Conservation (phyloP, 2,329 filamentous ascomycete species). For the Tolypocladium album region DNA sequence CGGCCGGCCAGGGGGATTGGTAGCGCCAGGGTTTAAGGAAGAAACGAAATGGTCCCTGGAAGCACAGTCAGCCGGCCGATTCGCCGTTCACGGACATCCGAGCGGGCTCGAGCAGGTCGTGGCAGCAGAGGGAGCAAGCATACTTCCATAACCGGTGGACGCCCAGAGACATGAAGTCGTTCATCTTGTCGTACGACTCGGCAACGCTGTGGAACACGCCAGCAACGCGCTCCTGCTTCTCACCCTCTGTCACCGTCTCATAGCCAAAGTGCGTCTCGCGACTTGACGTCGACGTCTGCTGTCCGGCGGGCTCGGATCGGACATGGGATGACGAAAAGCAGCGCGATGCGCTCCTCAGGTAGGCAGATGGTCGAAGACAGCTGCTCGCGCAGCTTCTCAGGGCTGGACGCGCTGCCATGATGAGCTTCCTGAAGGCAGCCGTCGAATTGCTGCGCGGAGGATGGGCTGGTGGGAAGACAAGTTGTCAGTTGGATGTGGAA, state of each 20-base stretch:
- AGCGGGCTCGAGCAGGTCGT: neutral
- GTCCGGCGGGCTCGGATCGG: slow-evolving; percentile 10
- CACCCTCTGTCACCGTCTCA: slow-evolving; percentile 67
- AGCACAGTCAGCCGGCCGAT: neutral
- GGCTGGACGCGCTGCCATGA: slow-evolving; percentile 19
- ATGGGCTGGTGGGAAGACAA: neutral
- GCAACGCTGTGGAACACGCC: slow-evolving; percentile 93
- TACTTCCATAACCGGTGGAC: slow-evolving; percentile 92
- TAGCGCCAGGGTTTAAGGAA: slow-evolving; percentile 71
- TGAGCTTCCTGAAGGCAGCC: neutral
- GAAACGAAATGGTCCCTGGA: slow-evolving; percentile 79
- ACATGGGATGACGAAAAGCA: slow-evolving; percentile 17
- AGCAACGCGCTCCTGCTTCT: slow-evolving; percentile 65
- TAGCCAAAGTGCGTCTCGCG: slow-evolving; percentile 85
- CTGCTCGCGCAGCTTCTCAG: slow-evolving; percentile 16
- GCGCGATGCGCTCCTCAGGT: slow-evolving; percentile 8
- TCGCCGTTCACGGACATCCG: neutral
- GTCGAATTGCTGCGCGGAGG: neutral
- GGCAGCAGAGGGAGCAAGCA: slow-evolving; percentile 8
- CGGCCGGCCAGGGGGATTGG: slow-evolving; percentile 29
- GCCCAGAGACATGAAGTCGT: slow-evolving; percentile 96
- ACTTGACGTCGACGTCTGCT: slow-evolving; percentile 22
- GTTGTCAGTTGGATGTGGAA: neutral
- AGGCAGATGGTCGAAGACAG: slow-evolving; percentile 9
- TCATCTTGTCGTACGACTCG: slow-evolving; percentile 94